A percentile compares a stretch with the other conserved stretches of the same genome.
Evolutionary conservation across 305 asterid species (phyloP).

Genomic region (Ajuga reptans): DNA sequence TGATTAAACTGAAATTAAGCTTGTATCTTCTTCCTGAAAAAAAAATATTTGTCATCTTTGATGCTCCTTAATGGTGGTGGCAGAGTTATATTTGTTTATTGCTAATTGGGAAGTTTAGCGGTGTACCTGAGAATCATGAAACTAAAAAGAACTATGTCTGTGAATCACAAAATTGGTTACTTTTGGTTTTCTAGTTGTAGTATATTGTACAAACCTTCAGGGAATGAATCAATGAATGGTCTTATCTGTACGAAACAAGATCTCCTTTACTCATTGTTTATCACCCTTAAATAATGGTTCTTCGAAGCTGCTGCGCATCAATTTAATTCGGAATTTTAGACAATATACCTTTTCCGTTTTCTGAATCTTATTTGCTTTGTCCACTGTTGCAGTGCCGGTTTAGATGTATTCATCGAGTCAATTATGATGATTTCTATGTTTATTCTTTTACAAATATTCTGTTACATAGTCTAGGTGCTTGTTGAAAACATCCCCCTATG

Average conservation of each 20-base stretch:
- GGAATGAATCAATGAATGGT: not conserved
- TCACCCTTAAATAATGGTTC: not conserved
- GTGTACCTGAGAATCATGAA: not conserved
- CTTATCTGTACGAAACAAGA: not conserved
- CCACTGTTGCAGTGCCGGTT: not conserved
- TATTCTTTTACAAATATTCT: not conserved
- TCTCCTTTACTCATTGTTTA: not conserved
- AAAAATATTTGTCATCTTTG: too few relatives aligned
- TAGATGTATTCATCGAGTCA: not conserved
- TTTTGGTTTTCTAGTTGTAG: not conserved
- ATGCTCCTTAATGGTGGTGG: not conserved
- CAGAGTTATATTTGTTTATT: not conserved
- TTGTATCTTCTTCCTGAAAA: not conserved
- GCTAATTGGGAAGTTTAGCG: not conserved
- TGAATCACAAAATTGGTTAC: not conserved
- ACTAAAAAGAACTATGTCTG: not conserved
- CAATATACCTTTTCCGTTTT: not conserved
- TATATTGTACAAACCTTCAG: not conserved
- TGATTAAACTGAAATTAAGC: not conserved
- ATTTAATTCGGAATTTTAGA: not conserved
- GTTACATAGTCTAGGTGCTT: not conserved
- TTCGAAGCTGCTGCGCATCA: not conserved
- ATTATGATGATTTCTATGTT: not conserved
- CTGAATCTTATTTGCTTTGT: not conserved
- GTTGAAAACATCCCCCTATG: constrained; percentile 3